Conservation (phyloP, 306 rosid species). For the Vicia faba region DNA sequence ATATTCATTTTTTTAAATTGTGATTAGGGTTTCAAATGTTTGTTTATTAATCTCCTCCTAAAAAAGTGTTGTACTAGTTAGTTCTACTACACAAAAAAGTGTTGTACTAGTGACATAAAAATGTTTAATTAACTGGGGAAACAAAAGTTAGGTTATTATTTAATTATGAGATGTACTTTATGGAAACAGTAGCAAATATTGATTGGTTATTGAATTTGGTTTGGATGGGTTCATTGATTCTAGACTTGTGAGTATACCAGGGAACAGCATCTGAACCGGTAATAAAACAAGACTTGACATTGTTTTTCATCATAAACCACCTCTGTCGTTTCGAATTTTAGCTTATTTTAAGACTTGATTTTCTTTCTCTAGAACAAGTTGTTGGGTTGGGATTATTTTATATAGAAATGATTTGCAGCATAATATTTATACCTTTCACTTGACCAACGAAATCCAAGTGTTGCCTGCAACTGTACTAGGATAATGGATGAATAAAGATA, state of each 20-base stretch:
- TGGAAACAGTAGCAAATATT: constrained; percentile 31
- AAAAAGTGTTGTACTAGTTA: not conserved
- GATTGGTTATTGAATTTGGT: constrained; percentile 27
- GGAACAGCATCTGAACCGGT: constrained; percentile 39
- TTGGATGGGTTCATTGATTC: constrained; percentile 42
- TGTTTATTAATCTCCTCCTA: not conserved
- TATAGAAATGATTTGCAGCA: not conserved
- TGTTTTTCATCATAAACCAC: constrained; percentile 22
- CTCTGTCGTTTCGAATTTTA: constrained; percentile 20
- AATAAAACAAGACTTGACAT: constrained; percentile 29
- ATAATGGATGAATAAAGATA: constrained; percentile 20
- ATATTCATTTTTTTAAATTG: too few species aligned
- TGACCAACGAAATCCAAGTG: constrained; percentile 29
- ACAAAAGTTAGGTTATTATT: constrained; percentile 34
- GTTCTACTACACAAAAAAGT: not conserved
- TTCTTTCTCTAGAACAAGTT: not conserved
- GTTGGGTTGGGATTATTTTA: constrained; percentile 5
- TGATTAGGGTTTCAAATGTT: not conserved
- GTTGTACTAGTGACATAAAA: not conserved
- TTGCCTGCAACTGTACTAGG: constrained; percentile 30
- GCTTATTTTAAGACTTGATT: not conserved
- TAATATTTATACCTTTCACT: constrained; percentile 8
- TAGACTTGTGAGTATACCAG: constrained; percentile 38
- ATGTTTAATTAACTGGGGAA: constrained; percentile 26
- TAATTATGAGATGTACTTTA: constrained; percentile 40